phyloP scores from a whole-genome alignment of 768 basidiomycete genomes.

The Amanita molliuscula region DNA sequence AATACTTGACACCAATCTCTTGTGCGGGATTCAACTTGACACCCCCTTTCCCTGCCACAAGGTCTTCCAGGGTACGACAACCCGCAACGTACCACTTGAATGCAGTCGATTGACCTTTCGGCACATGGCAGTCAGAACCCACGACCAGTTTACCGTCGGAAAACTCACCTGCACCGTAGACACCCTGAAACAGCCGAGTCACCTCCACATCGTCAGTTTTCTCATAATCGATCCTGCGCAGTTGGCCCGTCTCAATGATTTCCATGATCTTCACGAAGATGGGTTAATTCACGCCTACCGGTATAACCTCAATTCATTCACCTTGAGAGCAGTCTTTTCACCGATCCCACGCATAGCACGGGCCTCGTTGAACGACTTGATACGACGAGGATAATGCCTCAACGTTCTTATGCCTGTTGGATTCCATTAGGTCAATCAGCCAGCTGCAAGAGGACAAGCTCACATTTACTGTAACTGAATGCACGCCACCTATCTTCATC shows the following conservation, averaged over 20 bases:
- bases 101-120: constrained; percentile 52
- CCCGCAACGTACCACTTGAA: constrained; percentile 68
- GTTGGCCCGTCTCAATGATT: constrained; percentile 64
- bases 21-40: constrained; percentile 51
- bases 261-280: constrained; percentile 55
- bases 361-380: constrained; percentile 51
- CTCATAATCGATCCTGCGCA: constrained; percentile 59
- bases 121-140: not conserved
- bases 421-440: not conserved
- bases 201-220: constrained; percentile 51
- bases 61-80: constrained; percentile 69
- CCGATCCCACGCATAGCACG: constrained; percentile 51
- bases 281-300: not conserved
- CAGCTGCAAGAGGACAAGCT: constrained; percentile 4
- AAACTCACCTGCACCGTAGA: constrained; percentile 79
- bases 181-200: constrained; percentile 55
- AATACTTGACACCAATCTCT: constrained; percentile 57
- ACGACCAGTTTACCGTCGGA: not conserved
- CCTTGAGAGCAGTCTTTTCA: constrained; percentile 70
- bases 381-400: constrained; percentile 43
- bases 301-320: constrained; percentile 4
- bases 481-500: constrained; percentile 63
- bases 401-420: constrained; percentile 48
- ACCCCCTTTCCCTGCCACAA: constrained; percentile 47
- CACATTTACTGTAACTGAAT: constrained; percentile 58